Evolutionary conservation across 2,329 filamentous ascomycete species (phyloP).

Genomic region (Rhynchosporium graminicola): DNA sequence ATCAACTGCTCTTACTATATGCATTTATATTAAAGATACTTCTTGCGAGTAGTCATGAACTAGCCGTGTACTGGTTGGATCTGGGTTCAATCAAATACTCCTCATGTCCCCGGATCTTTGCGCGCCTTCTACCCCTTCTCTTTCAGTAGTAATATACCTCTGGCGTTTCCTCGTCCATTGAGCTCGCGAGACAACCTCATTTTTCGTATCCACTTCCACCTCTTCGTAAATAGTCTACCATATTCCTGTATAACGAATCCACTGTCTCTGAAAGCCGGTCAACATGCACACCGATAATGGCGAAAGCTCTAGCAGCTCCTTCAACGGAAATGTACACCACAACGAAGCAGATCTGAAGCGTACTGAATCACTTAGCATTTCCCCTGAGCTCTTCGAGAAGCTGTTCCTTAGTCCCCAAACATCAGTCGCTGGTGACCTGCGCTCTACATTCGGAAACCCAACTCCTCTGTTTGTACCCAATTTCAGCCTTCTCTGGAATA

Average conservation of each 20-base stretch:
- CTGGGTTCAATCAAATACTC: not conserved
- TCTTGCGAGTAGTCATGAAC: not conserved
- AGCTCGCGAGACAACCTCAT: not conserved
- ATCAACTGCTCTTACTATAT: not conserved
- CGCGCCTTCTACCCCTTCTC: not conserved
- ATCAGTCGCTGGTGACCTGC: slow-evolving; percentile 53
- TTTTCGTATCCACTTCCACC: not conserved
- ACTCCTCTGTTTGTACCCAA: slow-evolving; percentile 54
- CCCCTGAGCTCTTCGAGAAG: slow-evolving; percentile 64
- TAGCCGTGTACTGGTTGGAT: not conserved
- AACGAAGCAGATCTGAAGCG: slow-evolving; percentile 8
- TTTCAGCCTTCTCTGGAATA: no score
- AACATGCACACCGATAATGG: not conserved
- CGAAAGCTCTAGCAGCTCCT: not conserved
- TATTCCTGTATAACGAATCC: no score
- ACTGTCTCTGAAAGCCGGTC: not conserved
- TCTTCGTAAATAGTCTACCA: not conserved
- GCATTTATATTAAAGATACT: not conserved
- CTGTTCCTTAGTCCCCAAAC: slow-evolving; percentile 59
- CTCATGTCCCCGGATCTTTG: not conserved
- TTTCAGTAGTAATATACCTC: not conserved
- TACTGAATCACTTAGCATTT: slow-evolving; percentile 43
- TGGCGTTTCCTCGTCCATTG: not conserved
- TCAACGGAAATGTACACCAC: not conserved
- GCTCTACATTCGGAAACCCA: slow-evolving; percentile 61